Evolutionary conservation across 192 early-diverging fungal genomes (phyloP).

Genomic region (Glomus cerebriforme): DNA sequence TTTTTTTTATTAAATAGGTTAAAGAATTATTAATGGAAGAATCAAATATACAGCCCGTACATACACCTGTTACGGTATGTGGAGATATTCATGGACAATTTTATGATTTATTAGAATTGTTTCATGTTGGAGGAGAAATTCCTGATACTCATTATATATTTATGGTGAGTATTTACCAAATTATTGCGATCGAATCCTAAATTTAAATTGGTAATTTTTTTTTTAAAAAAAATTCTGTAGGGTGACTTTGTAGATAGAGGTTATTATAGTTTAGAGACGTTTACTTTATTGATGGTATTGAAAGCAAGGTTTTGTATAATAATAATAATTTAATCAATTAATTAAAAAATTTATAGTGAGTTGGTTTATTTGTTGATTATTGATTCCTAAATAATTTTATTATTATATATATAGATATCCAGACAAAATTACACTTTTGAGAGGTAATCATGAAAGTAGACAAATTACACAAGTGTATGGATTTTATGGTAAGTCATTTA

Average conservation of each 20-base stretch:
- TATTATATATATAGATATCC: slow-evolving; percentile 69
- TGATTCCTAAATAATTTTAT: not conserved
- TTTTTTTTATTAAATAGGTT: slow-evolving; percentile 58
- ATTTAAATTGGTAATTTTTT: not conserved
- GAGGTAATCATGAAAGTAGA: slow-evolving; percentile 96
- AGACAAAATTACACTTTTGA: slow-evolving; percentile 91
- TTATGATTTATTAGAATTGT: slow-evolving; percentile 94
- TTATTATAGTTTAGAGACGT: slow-evolving; percentile 96
- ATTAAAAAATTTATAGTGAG: no score
- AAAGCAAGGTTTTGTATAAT: slow-evolving; percentile 79
- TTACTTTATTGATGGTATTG: slow-evolving; percentile 87
- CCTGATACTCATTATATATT: slow-evolving; percentile 97
- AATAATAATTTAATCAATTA: not conserved
- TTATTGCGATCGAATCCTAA: not conserved
- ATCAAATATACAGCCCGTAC: slow-evolving; percentile 96
- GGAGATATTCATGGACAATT: slow-evolving; percentile 99
- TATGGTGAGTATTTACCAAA: slow-evolving; percentile 63
- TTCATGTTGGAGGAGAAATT: slow-evolving; percentile 92
- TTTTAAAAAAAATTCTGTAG: slow-evolving; percentile 40
- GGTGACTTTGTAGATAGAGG: slow-evolving; percentile 99
- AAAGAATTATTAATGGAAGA: slow-evolving; percentile 98
- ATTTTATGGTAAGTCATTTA: slow-evolving; percentile 72
- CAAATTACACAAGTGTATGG: slow-evolving; percentile 98
- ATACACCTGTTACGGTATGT: slow-evolving; percentile 95
- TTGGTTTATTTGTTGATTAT: not conserved